Base-by-base conservation (phyloP, 1,284 basidiomycete species). In the Termitomyces sp. region DNA sequence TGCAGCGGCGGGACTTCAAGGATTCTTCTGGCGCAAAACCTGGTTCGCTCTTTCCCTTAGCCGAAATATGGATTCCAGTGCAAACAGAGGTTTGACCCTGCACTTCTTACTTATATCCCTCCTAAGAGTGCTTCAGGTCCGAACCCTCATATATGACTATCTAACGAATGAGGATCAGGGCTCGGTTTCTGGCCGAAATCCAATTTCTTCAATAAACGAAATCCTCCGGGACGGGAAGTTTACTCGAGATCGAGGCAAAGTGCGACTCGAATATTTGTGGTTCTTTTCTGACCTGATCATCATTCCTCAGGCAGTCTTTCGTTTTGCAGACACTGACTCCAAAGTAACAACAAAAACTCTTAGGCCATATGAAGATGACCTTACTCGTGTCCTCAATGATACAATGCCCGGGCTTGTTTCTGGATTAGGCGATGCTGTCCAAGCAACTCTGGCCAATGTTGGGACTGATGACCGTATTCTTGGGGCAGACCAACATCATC, bases 341-440 rank as follows among this genome's bases (percentile, higher is more conserved):
- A 94, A 92, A 68, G 68, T 78, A 7, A 78, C 85, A 8, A 81
- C 75, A 52, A 90, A 86, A 61, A 75, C 79, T 13, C 81, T 98
- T 53, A 84, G 84, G 61, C 70, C 73, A 9, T 84, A 95, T 62
- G 94, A 98, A 71, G 89, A 97, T 54, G 87, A 89, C 48, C 81
- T 99, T 17, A 91, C 87, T 38, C 82, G 84, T 50, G 84, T 93
- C 2, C 77, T 99, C 38, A 90, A 88, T 64, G 86, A 92, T 21
- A 95, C 92, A 0, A 94, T 99, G 62, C 97, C 97, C 0, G 97
- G 97, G 8, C 79, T 99, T 43, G 94, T 95, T 5, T 83, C 90
- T 53, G 82, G 80, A 24, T 77, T 81, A 0, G 85, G 88, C 49
- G 84, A 78, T 57, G 71, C 80, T 7, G 76, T 82, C 1, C 86